A percentile compares a stretch with the other conserved stretches of the same genome.
These are phyloP conservation scores for Kodamaea suecica DNA, from an alignment of 1,139 yeast genomes.

Conservation along the genomic window DNA sequence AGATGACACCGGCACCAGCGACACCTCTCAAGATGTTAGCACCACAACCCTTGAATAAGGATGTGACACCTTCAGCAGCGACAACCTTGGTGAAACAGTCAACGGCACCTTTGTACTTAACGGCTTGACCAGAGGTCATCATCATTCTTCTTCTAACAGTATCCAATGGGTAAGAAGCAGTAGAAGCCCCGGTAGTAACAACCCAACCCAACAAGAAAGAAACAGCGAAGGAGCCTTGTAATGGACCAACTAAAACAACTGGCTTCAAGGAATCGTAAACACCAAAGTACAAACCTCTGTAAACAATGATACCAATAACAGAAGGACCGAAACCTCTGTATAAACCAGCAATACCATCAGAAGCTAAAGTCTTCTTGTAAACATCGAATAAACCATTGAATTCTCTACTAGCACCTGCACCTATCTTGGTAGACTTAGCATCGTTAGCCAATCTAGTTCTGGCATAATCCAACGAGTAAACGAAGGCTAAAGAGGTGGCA, in stretches of 20 bases:
- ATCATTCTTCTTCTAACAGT: constrained; percentile 57
- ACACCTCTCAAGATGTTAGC: constrained; percentile 59
- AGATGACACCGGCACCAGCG: constrained; percentile 56
- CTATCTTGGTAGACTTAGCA: constrained; percentile 50
- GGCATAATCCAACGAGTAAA: constrained; percentile 54
- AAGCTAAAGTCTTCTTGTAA: constrained; percentile 51
- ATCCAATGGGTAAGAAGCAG: constrained; percentile 56
- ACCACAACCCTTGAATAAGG: constrained; percentile 56
- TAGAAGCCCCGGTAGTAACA: constrained; percentile 54
- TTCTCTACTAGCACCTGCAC: constrained; percentile 43
- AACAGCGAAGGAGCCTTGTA: constrained; percentile 53
- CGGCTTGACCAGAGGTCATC: constrained; percentile 58
- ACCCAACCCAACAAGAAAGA: constrained; percentile 56
- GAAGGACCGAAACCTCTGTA: constrained; percentile 60
- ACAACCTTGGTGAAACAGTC: constrained; percentile 49
- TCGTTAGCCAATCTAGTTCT: constrained; percentile 57
- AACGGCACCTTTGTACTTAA: constrained; percentile 50
- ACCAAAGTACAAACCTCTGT: constrained; percentile 58
- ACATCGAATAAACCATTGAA: constrained; percentile 55
- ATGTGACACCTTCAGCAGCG: constrained; percentile 50
- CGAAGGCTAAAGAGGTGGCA: constrained; percentile 54
- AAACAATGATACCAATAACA: constrained; percentile 51
- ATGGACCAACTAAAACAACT: constrained; percentile 53
- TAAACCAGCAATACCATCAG: constrained; percentile 57
- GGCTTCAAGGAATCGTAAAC: constrained; percentile 54